These are phyloP conservation scores for Russula ochroleuca DNA, from an alignment of 768 basidiomycete species.

Conservation along the genomic window DNA sequence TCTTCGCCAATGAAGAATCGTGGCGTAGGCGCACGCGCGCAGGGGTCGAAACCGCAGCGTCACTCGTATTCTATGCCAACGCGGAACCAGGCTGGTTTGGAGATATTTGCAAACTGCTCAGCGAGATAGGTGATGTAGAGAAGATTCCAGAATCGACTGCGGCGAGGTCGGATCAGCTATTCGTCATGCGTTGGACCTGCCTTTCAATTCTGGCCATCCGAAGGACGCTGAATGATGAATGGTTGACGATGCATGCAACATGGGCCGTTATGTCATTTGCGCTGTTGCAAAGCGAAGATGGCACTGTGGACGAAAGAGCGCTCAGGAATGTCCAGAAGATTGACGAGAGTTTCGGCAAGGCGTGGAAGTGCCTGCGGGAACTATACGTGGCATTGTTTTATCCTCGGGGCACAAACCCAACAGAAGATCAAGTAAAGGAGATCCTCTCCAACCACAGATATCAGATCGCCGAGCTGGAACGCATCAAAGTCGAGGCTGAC, in stretches of 20 bases:
- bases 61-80: neutral
- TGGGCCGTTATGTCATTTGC: neutral
- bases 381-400: neutral
- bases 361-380: neutral
- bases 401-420: neutral
- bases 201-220: conserved; percentile 14
- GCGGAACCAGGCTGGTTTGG: conserved; percentile 3
- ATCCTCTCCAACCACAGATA: neutral
- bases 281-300: neutral
- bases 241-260: neutral
- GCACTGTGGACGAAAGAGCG: neutral
- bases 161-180: conserved; percentile 1
- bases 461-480: conserved; percentile 8
- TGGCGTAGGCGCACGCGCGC: conserved; percentile 15
- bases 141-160: neutral
- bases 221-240: neutral
- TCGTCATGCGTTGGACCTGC: conserved; percentile 21
- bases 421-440: conserved; percentile 7
- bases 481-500: neutral
- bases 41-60: neutral
- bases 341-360: conserved; percentile 11
- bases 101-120: neutral
- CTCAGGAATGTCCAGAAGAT: conserved; percentile 7
- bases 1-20: conserved; percentile 2
- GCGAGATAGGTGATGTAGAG: conserved; percentile 2